Base-by-base conservation (phyloP, 176 grass and related monocot species). In the Microstegium vimineum region DNA sequence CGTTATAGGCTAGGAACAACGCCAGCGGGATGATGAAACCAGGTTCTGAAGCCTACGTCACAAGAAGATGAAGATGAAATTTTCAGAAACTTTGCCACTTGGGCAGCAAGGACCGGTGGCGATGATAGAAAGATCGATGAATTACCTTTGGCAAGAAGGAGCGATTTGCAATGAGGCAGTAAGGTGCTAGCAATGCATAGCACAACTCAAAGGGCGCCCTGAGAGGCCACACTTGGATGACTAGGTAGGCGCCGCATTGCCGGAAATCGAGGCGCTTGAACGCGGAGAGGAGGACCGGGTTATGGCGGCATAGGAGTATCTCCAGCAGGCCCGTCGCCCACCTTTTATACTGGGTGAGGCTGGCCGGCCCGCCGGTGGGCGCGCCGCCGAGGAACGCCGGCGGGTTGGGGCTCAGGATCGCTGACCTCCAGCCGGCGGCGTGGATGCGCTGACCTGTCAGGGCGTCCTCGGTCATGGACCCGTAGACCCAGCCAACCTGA, bases 61-160 rank as follows among this genome's bases (percentile, higher is more conserved):
- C 18, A 18, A 57, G 8, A 2, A 13, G n/a, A n/a, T n/a, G n/a
- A n/a, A n/a, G 2, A 38, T 2, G 3, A 47, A 10, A 57, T n/a
- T 28, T 12, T 45, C 3, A 45, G 42, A 45, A 45, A 45, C 42
- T n/a, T n/a, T n/a, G n/a, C n/a, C n/a, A n/a, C n/a, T n/a, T n/a
- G n/a, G n/a, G n/a, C n/a, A n/a, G n/a, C n/a, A n/a, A n/a, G n/a
- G n/a, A n/a, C n/a, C n/a, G n/a, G n/a, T n/a, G n/a, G n/a, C n/a
- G n/a, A n/a, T n/a, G n/a, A n/a, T n/a, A n/a, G n/a, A n/a, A n/a
- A n/a, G n/a, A n/a, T n/a, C n/a, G n/a, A n/a, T n/a, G n/a, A 0
- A 37, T 33, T 73, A 92, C 87, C 81, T 82, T 87, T 15, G 87
- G 91, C 73, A 93, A n/a, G 72, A 93, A 93, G 26, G 87, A 87